Conservation (phyloP, 169 alveolate genomes). For the Plasmodium yoelii region DNA sequence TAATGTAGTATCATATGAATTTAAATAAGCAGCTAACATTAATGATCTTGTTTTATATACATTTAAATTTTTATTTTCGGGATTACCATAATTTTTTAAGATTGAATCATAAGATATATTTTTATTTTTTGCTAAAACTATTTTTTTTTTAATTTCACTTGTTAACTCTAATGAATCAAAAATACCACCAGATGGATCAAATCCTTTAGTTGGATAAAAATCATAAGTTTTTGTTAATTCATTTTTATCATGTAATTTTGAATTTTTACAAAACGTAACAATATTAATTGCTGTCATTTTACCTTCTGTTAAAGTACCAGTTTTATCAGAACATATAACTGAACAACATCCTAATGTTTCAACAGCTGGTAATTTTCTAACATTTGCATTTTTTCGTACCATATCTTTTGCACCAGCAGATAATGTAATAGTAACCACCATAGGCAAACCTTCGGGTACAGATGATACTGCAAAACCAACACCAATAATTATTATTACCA, state of each 20-base stretch:
- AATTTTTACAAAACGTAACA: conserved; percentile 38
- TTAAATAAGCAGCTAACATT: conserved; percentile 89
- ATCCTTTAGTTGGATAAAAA: conserved; percentile 92
- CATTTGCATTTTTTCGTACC: conserved; percentile 97
- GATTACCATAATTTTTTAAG: conserved; percentile 47
- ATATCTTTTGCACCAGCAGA: conserved; percentile 97
- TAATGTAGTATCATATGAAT: conserved; percentile 88
- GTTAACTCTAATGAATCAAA: conserved; percentile 84
- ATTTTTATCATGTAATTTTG: conserved; percentile 79
- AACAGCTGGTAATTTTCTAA: conserved; percentile 96
- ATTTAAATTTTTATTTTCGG: conserved; percentile 22
- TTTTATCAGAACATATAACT: conserved; percentile 98
- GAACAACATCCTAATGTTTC: conserved; percentile 99
- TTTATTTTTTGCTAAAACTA: conserved; percentile 44
- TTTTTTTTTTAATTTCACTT: conserved; percentile 63
- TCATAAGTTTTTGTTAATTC: conserved; percentile 77
- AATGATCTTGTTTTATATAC: conserved; percentile 82
- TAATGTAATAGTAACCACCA: conserved; percentile 97
- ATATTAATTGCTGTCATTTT: conserved; percentile 92
- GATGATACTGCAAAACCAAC: conserved; percentile 99
- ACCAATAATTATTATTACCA: conserved; percentile 88
- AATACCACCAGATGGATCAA: conserved; percentile 91
- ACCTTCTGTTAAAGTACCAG: conserved; percentile 99
- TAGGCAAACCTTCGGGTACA: conserved; percentile 99
- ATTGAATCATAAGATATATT: conserved; percentile 37